Conservation (phyloP, 2,329 filamentous ascomycete genomes). For the Zymoseptoria tritici region DNA sequence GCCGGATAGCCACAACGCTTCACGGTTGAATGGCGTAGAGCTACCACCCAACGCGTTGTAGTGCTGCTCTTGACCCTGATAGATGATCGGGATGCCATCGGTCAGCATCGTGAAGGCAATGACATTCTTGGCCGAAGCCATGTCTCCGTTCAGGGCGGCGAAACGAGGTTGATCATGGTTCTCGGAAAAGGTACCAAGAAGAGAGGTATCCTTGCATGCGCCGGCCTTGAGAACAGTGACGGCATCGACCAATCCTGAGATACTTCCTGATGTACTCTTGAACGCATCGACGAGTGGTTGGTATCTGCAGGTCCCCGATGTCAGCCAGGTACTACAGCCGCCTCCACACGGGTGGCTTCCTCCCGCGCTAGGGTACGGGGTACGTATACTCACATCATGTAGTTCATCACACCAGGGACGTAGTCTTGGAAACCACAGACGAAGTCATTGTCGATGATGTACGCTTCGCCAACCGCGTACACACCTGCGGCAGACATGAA, state of each 20-base stretch:
- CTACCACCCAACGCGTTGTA: conserved; percentile 34
- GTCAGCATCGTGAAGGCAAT: conserved; percentile 55
- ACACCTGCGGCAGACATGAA: conserved; percentile 33
- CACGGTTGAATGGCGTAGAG: conserved; percentile 34
- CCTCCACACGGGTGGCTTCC: conserved; percentile 1
- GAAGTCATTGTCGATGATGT: conserved; percentile 31
- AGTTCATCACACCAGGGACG: conserved; percentile 42
- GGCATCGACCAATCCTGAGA: conserved; percentile 32
- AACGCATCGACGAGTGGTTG: conserved; percentile 34
- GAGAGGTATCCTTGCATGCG: conserved; percentile 31
- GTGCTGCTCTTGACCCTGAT: conserved; percentile 59
- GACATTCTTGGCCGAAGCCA: conserved; percentile 52
- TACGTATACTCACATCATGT: conserved; percentile 30
- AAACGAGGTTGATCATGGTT: conserved; percentile 36
- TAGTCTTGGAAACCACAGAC: conserved; percentile 39
- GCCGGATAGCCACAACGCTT: conserved; percentile 35
- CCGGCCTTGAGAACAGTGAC: conserved; percentile 27
- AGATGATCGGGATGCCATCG: conserved; percentile 57
- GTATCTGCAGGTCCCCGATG: conserved; percentile 23
- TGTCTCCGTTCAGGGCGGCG: conserved; percentile 44
- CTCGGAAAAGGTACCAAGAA: conserved; percentile 36
- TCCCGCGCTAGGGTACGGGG: conserved; percentile 21
- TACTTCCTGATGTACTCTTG: conserved; percentile 29
- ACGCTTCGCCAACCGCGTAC: conserved; percentile 43
- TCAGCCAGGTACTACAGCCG: conserved; percentile 5